Conservation (phyloP, 1,284 basidiomycete species). For the Moesziomyces parantarcticus region DNA sequence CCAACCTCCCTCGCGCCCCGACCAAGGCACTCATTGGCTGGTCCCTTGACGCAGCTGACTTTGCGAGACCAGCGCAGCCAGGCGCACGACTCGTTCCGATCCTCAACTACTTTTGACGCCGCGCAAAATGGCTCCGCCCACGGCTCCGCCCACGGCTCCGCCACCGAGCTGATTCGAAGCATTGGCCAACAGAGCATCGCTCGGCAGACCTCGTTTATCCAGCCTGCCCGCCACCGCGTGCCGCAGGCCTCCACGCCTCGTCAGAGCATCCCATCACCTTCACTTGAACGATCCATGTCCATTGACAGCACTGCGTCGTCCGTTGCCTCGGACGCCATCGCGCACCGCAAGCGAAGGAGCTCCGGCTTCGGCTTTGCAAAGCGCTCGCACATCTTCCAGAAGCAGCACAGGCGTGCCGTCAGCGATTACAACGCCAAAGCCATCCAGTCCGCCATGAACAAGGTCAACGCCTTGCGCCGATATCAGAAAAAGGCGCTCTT, state of each 20-base stretch:
- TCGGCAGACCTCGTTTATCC: constrained; percentile 21
- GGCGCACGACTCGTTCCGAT: neutral
- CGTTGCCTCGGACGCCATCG: neutral
- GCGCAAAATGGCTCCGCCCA: neutral
- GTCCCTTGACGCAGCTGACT: constrained; percentile 8
- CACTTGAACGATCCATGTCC: constrained; percentile 14
- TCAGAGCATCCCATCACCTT: neutral
- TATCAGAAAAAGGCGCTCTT: neutral
- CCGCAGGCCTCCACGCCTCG: constrained; percentile 10
- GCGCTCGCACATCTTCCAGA: constrained; percentile 18
- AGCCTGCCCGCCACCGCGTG: constrained; percentile 8
- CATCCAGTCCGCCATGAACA: constrained; percentile 4
- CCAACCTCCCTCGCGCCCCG: neutral
- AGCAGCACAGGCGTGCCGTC: constrained; percentile 10
- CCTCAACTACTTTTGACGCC: neutral
- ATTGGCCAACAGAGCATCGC: constrained; percentile 16
- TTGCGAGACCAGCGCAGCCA: neutral
- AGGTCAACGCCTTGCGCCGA: constrained; percentile 6
- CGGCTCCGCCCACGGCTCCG: constrained; percentile 7
- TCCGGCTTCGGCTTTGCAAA: constrained; percentile 14
- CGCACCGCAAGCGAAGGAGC: neutral
- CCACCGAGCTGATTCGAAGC: constrained; percentile 21
- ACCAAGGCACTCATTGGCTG: constrained; percentile 14
- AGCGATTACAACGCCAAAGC: neutral
- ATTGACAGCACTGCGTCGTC: constrained; percentile 15